Evolutionary conservation across 805 yeast species (phyloP), one percentile per base, ranked within the genome.

Genomic region (Candida qinlingensis): DNA sequence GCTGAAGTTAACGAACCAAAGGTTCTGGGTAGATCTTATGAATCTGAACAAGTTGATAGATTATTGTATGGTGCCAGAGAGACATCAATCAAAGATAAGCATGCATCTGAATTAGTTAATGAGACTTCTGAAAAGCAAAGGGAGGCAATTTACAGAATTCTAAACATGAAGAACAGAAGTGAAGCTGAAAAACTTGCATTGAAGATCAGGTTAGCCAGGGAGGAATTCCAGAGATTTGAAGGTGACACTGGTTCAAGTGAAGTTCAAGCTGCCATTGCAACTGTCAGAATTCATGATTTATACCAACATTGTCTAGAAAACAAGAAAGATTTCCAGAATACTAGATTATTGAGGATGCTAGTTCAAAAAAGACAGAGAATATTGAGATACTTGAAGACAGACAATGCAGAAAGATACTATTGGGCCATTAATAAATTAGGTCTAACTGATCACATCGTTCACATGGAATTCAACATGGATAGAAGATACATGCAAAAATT

Each of bases 191-290:
- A 73, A 49, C 71, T 75, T 59, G 78, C 79, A 54, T 64, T 79
- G 55, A 85, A 88, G 30, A 71, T 80, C 2, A 68, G 69, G 41
- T 65, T 85, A 41, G 97, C 97, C 1, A 74, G 80, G 44, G 69
- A 77, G 57, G 97, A 92, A 69, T 91, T 92, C 66, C 82, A 80
- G 57, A 76, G 96, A 60, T 75, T 77, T 54, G 89, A 83, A 41
- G 96, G 96, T 46, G 98, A 94, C 65, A 87, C 97, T 1, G 97
- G 96, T 3, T 87, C 96, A 2, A 81, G 96, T 46, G 98, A 92
- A 69, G 97, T 91, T 28, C 97, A 91, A 68, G 97, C 98, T 2
- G 98, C 97, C 3, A 77, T 87, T 29, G 70, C 84, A 70, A 89
- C 98, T 0, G 83, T 88, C 43, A 79, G 80, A 60, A 88, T 94